phyloP scores from a whole-genome alignment of 2,329 filamentous ascomycete species.

The Apiospora malaysiana region DNA sequence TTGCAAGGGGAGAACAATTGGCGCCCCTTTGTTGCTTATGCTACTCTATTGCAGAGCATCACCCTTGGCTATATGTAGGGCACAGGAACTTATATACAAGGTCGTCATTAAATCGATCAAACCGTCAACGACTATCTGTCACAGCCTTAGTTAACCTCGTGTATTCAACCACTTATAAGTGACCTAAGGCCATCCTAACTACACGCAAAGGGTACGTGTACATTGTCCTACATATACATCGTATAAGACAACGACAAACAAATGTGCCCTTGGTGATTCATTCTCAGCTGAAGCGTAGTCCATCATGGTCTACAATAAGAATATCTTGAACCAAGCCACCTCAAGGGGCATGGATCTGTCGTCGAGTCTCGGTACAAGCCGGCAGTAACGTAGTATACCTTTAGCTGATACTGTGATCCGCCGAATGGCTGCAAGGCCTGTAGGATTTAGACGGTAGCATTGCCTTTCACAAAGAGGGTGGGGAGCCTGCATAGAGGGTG shows the following conservation, averaged over 20 bases:
- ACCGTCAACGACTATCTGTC: background rate
- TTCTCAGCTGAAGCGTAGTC: background rate
- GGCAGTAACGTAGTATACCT: background rate
- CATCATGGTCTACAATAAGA: background rate
- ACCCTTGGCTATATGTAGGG: background rate
- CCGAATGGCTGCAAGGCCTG: background rate
- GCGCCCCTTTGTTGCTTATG: too few relatives aligned
- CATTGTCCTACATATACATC: background rate
- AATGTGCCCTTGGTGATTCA: background rate
- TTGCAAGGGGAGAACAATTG: background rate
- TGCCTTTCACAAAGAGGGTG: background rate
- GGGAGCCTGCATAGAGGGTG: background rate
- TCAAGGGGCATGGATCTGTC: too few relatives aligned
- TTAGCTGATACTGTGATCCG: background rate
- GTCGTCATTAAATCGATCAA: background rate
- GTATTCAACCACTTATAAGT: background rate
- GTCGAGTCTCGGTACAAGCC: background rate
- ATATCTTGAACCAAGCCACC: background rate
- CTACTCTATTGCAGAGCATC: too few relatives aligned
- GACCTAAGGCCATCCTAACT: background rate
- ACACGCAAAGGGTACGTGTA: too few relatives aligned
- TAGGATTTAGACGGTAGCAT: background rate
- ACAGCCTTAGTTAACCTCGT: background rate
- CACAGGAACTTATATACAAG: background rate
- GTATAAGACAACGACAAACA: background rate